Evolutionary conservation across 1,139 yeast genomes (phyloP).

Genomic region (Yamadazyma kanchanaburiensis): DNA sequence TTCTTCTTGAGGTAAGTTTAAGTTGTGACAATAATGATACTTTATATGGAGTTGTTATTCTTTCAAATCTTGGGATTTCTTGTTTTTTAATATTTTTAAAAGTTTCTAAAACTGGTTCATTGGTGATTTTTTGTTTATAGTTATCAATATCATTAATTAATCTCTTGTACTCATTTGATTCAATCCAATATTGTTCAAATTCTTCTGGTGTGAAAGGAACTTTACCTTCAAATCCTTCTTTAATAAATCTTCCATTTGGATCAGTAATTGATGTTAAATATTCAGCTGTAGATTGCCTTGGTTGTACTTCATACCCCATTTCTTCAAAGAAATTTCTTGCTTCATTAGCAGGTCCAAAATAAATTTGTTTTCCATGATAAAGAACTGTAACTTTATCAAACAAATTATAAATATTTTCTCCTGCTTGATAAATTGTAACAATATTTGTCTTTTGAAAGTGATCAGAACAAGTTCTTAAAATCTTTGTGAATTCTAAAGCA

Average conservation of each 20-base stretch:
- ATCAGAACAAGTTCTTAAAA: conserved; percentile 22
- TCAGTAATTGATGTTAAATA: conserved; percentile 69
- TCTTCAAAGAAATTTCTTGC: conserved; percentile 55
- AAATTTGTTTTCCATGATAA: conserved; percentile 57
- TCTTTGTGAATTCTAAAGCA: conserved; percentile 24
- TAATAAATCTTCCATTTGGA: conserved; percentile 44
- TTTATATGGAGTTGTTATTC: conserved; percentile 43
- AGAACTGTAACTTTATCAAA: conserved; percentile 65
- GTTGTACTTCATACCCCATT: conserved; percentile 62
- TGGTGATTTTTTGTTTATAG: conserved; percentile 30
- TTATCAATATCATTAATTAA: conserved; percentile 39
- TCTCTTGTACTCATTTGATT: conserved; percentile 45
- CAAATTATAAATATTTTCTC: conserved; percentile 46
- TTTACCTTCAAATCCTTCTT: conserved; percentile 45
- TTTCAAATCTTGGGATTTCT: conserved; percentile 40
- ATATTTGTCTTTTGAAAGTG: conserved; percentile 26
- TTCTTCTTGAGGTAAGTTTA: conserved; percentile 43
- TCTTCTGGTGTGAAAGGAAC: conserved; percentile 59
- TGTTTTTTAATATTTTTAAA: conserved; percentile 36
- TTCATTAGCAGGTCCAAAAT: conserved; percentile 51
- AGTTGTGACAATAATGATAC: conserved; percentile 46
- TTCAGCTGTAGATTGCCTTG: conserved; percentile 64
- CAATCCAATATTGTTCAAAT: conserved; percentile 53
- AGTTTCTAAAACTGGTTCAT: conserved; percentile 33
- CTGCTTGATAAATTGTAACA: conserved; percentile 37